Evolutionary conservation across 306 rosid genomes (phyloP).

Genomic region (Mucuna pruriens): DNA sequence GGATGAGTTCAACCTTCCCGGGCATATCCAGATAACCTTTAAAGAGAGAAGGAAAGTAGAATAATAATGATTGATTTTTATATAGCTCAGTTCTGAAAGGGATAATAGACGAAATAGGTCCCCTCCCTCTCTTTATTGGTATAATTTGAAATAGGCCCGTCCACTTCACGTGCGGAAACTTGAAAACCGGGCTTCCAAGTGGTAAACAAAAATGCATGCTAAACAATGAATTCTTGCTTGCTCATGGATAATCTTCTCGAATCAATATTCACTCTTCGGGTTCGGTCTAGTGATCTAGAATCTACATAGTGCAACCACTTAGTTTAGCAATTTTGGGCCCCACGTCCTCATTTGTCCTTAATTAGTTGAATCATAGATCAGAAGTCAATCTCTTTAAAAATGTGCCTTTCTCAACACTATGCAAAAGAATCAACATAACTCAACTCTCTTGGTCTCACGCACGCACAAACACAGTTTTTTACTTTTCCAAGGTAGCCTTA

Average conservation of each 20-base stretch:
- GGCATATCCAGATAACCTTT: too few relatives aligned
- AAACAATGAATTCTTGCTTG: background rate
- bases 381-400: slow-evolving; percentile 41
- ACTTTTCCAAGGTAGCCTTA: slow-evolving; percentile 38
- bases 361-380: background rate
- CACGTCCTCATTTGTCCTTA: background rate
- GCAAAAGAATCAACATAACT: slow-evolving; percentile 30
- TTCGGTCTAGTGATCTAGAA: background rate
- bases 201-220: background rate
- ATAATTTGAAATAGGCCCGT: too few relatives aligned
- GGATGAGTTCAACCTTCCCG: too few relatives aligned
- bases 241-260: background rate
- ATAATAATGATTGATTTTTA: too few relatives aligned
- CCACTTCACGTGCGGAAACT: background rate
- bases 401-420: slow-evolving; percentile 24
- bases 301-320: background rate
- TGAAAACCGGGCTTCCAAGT: background rate
- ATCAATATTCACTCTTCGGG: background rate
- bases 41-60: too few relatives aligned
- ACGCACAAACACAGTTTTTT: slow-evolving; percentile 30
- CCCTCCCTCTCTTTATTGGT: too few relatives aligned
- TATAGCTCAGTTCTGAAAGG: too few relatives aligned
- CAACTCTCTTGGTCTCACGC: slow-evolving; percentile 11
- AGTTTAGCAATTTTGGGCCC: background rate
- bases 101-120: too few relatives aligned